Evolutionary conservation across 2,329 filamentous ascomycete genomes (phyloP), one percentile per base, ranked within the genome.

Genomic region (Apiospora saccharicola): DNA sequence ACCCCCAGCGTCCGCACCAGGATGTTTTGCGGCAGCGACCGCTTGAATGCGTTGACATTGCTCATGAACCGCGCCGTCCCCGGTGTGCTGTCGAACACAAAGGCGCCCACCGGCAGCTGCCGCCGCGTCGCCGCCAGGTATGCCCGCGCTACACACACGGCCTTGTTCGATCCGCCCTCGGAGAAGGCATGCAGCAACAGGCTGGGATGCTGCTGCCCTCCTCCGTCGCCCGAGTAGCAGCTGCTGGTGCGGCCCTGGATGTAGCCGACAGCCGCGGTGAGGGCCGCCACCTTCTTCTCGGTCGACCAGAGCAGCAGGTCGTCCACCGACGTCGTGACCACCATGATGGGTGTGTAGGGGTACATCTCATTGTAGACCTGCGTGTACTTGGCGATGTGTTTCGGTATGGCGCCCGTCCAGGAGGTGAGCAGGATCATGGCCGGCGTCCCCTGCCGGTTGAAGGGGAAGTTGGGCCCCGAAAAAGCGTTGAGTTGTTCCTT

Each of bases 171-270:
- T 22, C 86, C 86, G 37, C 86, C 86, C 72, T 88, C 87, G 30
- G 85, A 87, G 78, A 88, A 88, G 71, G 84, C 78, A 77, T 88
- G 86, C 12, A 87, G 74, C 43, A 85, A 81, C 76, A 78, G 75
- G 75, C 69, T 73, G 72, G 72, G 61, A 73, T 46, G 67, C 44
- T 37, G 44, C n/a, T 24, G 22, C n/a, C 67, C 67, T 13, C 34
- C 24, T 22, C 44, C 4, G 13, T 7, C 44, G 16, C 26, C 34
- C 67, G 26, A 44, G n/a, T 22, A 16, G 34, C 57, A 64, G 49
- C 51, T 64, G n/a, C 70, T 44, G 10, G 70, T 67, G 44, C 70
- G 70, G 13, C 70, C 70, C 57, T 71, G 70, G 41, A 71, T 64
- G 57, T 46, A 71, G 24, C 53, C 70, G 16, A 71, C 57, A 24